Evolutionary conservation across 345 rosid genomes (phyloP), one percentile per base, ranked within the genome.

Genomic region (Hevea brasiliensis): DNA sequence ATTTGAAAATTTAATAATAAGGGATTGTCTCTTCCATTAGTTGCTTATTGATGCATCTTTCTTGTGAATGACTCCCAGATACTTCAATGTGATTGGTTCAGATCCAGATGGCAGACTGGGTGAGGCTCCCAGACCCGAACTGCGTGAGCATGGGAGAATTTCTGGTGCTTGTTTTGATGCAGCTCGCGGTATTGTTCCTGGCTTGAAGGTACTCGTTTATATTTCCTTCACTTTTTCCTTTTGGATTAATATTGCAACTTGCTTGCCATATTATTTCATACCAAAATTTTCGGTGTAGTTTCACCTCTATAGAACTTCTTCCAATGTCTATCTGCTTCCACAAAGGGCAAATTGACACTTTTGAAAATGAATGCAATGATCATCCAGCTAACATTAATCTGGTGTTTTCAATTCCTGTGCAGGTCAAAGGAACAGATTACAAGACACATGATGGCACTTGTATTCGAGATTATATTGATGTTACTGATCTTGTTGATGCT

Each of bases 161-260:
- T 94, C 97, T 56, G 97, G 97, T 70, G 95, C 98, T 61, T 94
- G 98, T 77, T 94, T 94, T 58, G 98, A 94, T 80, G 98, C 98
- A 69, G 98, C 98, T 85, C 93, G 91, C 63, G 89, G 95, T 11
- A 90, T 94, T 74, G 84, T 87, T 20, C 60, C 87, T 66, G 95
- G 96, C 66, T 77, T 94, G 2, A 90, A 94, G 90, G 98, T 89
- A 89, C 24, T 48, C 67, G 57, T 45, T 27, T 57, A 7, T 29
- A 18, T 44, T 71, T 41, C 23, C 21, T 54, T 21, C 4, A 29
- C 7, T 1, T 26, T 32, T 24, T 20, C 57, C 47, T 21, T n/a
- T 24, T 5, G 11, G 15, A 24, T 18, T 23, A 40, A 44, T 60
- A 37, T 44, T 54, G 40, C 59, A 55, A 51, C 12, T 55, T 65